Evolutionary conservation across 129 eudicot genomes (phyloP).

Genomic region (Flaveria ramosissima): DNA sequence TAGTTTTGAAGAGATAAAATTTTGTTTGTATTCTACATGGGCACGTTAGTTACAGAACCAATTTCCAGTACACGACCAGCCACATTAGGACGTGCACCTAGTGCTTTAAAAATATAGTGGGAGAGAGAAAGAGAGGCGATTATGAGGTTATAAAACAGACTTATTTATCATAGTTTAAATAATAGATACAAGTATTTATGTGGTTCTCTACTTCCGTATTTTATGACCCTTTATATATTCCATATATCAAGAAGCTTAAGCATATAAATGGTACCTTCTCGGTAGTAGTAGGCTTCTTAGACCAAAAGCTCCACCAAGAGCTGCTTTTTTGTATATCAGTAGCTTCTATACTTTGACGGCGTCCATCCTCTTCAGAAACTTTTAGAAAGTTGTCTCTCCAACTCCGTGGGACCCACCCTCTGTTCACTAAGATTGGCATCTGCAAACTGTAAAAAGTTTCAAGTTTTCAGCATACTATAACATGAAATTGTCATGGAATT

Average conservation of each 20-base stretch:
- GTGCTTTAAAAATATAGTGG: neutral
- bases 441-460: conserved; percentile 53
- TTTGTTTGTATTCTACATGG: neutral
- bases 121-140: neutral
- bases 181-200: neutral
- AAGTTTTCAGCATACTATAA: conserved; percentile 26
- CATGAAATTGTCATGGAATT: too few relatives aligned
- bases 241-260: neutral
- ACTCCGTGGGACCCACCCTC: conserved; percentile 97
- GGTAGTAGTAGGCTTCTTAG: conserved; percentile 44
- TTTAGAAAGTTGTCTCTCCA: conserved; percentile 73
- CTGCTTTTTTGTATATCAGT: conserved; percentile 42
- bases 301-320: conserved; percentile 73
- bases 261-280: conserved; percentile 43
- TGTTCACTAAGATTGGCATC: conserved; percentile 76
- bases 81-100: neutral
- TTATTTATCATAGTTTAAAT: neutral
- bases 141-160: neutral
- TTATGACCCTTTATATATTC: neutral
- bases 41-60: neutral
- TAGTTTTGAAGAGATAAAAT: neutral
- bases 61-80: neutral
- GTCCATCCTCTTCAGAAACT: conserved; percentile 38
- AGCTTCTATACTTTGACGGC: conserved; percentile 35
- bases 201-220: neutral